Base-by-base conservation (phyloP, 805 yeast species). In the Schizosaccharomyces cryophilus region DNA sequence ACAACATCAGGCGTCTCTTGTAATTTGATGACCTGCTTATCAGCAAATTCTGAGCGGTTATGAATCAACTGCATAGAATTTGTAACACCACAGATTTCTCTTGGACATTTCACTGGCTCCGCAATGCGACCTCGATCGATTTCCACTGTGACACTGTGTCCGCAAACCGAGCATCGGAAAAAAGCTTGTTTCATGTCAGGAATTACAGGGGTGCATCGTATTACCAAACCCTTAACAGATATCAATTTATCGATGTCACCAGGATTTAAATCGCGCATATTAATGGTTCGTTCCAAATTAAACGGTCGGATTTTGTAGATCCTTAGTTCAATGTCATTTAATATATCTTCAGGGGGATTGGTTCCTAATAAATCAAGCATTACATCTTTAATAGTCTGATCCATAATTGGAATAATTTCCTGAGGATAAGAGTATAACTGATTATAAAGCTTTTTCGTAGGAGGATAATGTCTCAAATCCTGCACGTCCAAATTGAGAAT, bases 111-210 rank as follows among this genome's bases (percentile, higher is more conserved):
- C 0, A 87, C 77, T 7, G 98, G 98, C 72, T 93, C 98, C 63
- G 87, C 83, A 64, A 93, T 90, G 13, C 85, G 82, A 59, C 98
- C 98, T 65, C 97, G 77, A 71, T 90, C 97, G 66, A 90, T 87
- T 69, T 87, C 95, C 19, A 89, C 95, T 0, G 85, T 85, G 56
- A 84, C 79, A 0, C 96, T 85, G 72, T 93, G 97, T 65, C 85
- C 90, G 73, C 98, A 93, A 24, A 93, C 95, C 63, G 81, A 84
- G 73, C 98, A 93, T 73, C 83, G 85, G 79, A 93, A 93, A 68
- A 90, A 90, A 0, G 97, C 96, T 59, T 85, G 87, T 69, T 88
- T 89, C 98, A 93, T 93, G 70, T 93, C 98, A 13, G 98, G 98
- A 60, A 93, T 87, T 45, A 93, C 81, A 13, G 96, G 81, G 6